Evolutionary conservation across 306 rosid genomes (phyloP).

Genomic region (Amphicarpaea edgeworthii): DNA sequence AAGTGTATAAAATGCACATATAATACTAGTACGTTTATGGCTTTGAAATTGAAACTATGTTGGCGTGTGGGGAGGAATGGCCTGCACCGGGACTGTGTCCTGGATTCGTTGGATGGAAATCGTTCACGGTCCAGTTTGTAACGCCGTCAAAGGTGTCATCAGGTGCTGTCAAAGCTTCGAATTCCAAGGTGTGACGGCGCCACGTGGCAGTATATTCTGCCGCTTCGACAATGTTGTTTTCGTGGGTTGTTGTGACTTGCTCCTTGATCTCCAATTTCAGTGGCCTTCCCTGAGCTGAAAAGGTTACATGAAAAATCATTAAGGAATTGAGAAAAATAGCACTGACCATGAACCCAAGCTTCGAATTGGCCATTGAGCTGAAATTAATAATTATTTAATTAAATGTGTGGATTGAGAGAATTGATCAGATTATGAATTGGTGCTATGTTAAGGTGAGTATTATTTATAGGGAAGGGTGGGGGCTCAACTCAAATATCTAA

Average conservation of each 20-base stretch:
- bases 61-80: constrained; percentile 52
- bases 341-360: constrained; percentile 22
- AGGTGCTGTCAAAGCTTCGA: neutral
- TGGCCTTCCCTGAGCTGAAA: constrained; percentile 49
- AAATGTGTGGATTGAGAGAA: constrained; percentile 13
- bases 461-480: constrained; percentile 46
- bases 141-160: neutral
- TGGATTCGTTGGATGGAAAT: constrained; percentile 65
- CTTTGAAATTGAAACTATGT: constrained; percentile 45
- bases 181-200: constrained; percentile 33
- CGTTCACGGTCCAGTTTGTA: constrained; percentile 30
- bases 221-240: neutral
- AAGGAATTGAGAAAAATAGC: constrained; percentile 49
- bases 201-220: constrained; percentile 1
- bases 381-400: neutral
- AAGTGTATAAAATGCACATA: neutral
- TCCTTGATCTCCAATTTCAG: constrained; percentile 25
- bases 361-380: constrained; percentile 49
- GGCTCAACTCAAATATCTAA: neutral
- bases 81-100: constrained; percentile 89
- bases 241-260: constrained; percentile 11
- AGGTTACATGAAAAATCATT: constrained; percentile 41
- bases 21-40: constrained; percentile 28
- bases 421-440: neutral
- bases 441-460: constrained; percentile 36